phyloP scores from a whole-genome alignment of 1,284 basidiomycete species.

The Schizophyllum amplum region DNA sequence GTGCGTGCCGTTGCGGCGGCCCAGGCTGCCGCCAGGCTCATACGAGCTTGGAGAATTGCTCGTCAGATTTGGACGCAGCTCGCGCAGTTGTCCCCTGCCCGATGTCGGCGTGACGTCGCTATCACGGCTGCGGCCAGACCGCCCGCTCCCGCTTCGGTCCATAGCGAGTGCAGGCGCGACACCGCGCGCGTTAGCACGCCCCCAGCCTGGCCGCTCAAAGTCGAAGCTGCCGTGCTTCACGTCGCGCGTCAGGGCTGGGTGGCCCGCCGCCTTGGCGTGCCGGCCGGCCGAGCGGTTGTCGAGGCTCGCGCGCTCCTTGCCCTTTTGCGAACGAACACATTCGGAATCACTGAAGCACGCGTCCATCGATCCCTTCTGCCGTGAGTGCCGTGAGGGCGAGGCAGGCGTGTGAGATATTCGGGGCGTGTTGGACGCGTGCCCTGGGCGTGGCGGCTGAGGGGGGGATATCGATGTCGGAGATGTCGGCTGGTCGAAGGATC shows the following conservation, averaged over 20 bases:
- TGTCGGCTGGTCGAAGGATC: neutral
- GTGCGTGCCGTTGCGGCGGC: slow-evolving; percentile 12
- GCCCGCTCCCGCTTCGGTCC: slow-evolving; percentile 18
- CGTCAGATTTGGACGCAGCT: slow-evolving; percentile 11
- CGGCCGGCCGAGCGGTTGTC: neutral
- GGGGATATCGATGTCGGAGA: neutral
- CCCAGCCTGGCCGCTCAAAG: slow-evolving; percentile 54
- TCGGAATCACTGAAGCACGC: neutral
- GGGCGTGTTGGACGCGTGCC: neutral
- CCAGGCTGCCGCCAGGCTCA: slow-evolving; percentile 8
- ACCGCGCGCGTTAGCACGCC: slow-evolving; percentile 24
- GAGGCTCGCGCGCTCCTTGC: neutral
- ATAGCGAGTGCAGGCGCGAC: slow-evolving; percentile 10
- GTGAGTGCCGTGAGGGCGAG: neutral
- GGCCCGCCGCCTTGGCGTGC: neutral
- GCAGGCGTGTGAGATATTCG: neutral
- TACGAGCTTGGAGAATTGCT: slow-evolving; percentile 8
- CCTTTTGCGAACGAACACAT: neutral
- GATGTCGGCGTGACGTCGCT: neutral
- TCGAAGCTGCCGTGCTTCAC: slow-evolving; percentile 60
- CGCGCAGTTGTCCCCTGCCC: neutral
- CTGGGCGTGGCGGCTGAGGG: neutral
- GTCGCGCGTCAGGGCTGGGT: neutral
- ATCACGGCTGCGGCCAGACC: slow-evolving; percentile 2
- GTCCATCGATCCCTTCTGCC: neutral